These are phyloP conservation scores for Penstemon eatonii DNA, from an alignment of 257 asterid species.

Conservation along the genomic window DNA sequence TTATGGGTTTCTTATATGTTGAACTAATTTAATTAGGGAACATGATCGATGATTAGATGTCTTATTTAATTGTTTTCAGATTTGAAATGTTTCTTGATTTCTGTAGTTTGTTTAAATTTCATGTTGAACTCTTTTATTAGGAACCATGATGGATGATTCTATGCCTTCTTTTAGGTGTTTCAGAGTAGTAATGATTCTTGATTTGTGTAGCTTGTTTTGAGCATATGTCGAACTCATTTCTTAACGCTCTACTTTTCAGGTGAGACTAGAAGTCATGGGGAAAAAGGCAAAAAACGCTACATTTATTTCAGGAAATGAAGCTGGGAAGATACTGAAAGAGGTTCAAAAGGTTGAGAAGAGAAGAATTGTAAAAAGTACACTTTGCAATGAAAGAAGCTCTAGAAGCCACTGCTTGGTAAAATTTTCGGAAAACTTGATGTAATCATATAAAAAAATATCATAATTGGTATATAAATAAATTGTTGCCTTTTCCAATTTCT, in stretches of 20 bases:
- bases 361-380: slow-evolving; percentile 83
- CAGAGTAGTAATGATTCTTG: too few species aligned
- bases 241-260: slow-evolving; percentile 38
- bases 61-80: too few species aligned
- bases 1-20: too few species aligned
- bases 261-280: slow-evolving; percentile 86
- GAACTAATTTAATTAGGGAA: too few species aligned
- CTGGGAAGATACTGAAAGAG: slow-evolving; percentile 87
- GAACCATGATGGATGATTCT: too few species aligned
- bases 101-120: too few species aligned
- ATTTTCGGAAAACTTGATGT: slow-evolving; percentile 4
- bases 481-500: slow-evolving; percentile 1
- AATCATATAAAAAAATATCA: not conserved
- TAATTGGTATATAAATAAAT: not conserved
- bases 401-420: slow-evolving; percentile 97
- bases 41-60: too few species aligned
- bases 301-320: slow-evolving; percentile 83
- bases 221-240: too few species aligned
- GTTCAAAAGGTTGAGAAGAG: slow-evolving; percentile 95
- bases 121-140: too few species aligned
- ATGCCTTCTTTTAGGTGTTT: too few species aligned
- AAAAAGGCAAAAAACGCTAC: slow-evolving; percentile 90
- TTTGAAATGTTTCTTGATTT: too few species aligned
- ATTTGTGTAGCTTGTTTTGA: too few species aligned
- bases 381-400: slow-evolving; percentile 91